These are phyloP conservation scores for Suillus alpinus DNA, from an alignment of 768 basidiomycete species.

Conservation along the genomic window DNA sequence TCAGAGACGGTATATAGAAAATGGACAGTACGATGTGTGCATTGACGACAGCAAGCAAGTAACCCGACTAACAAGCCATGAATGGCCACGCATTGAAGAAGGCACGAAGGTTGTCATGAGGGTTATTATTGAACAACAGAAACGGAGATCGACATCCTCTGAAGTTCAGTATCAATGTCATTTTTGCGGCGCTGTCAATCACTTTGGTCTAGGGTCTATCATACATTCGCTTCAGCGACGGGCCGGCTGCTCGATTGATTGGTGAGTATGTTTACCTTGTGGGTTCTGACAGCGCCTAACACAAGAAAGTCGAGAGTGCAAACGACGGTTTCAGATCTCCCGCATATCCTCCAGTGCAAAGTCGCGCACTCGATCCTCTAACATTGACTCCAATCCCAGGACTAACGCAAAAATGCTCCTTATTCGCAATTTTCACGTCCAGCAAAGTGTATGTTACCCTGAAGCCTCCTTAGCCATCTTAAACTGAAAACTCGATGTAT, in stretches of 20 bases:
- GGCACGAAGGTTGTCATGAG: constrained; percentile 28
- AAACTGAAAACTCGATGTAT: not conserved
- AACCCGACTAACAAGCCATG: constrained; percentile 21
- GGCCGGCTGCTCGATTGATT: constrained; percentile 21
- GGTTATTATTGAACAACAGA: constrained; percentile 18
- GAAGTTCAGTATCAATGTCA: constrained; percentile 15
- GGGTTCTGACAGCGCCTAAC: constrained; percentile 3
- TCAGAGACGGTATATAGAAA: constrained; percentile 24
- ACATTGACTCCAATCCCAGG: not conserved
- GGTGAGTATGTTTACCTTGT: constrained; percentile 11
- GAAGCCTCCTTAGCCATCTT: not conserved
- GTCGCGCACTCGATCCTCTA: not conserved
- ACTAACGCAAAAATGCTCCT: not conserved
- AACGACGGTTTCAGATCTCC: constrained; percentile 26
- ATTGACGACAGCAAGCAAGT: constrained; percentile 23
- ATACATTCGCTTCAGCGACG: constrained; percentile 16
- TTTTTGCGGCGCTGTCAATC: constrained; percentile 8
- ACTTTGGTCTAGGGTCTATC: not conserved
- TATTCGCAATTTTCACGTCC: not conserved
- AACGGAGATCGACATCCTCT: not conserved
- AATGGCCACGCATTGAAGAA: constrained; percentile 23
- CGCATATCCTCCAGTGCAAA: accelerated
- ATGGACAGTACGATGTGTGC: constrained; percentile 22
- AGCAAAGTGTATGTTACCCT: not conserved
- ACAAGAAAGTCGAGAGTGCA: constrained; percentile 16